Percentiles rank a stretch among this genome's conserved stretches.
phyloP scores from a whole-genome alignment of 225 moss, liverwort and hornwort genomes.

The Marchantia paleacea region DNA sequence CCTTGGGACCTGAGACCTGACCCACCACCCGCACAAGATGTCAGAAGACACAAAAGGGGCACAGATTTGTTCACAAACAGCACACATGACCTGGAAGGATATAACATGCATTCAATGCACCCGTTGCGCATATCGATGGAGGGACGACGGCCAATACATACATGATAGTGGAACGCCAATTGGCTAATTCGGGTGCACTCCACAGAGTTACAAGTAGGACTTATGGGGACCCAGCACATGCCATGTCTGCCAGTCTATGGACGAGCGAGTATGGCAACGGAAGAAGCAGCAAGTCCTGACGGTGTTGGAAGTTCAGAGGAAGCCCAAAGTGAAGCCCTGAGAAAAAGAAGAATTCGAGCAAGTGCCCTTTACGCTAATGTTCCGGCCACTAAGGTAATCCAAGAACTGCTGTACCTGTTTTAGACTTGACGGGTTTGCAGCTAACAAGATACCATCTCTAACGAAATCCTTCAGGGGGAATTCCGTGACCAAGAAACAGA shows the following conservation, averaged over 20 bases:
- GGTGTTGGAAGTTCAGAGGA: background rate
- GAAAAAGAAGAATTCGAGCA: constrained; percentile 36
- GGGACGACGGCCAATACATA: background rate
- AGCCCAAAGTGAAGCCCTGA: background rate
- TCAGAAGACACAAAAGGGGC: too few species aligned
- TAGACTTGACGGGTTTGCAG: background rate
- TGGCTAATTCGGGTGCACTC: background rate
- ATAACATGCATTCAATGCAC: background rate
- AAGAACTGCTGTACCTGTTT: background rate
- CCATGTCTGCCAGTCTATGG: too few species aligned
- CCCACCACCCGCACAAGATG: too few species aligned
- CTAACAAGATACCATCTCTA: background rate
- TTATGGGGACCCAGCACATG: background rate
- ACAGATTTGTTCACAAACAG: background rate
- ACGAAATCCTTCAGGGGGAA: background rate
- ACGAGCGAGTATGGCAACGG: background rate
- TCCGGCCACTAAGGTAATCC: constrained; percentile 33
- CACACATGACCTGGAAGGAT: background rate
- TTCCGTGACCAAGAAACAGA: too few species aligned
- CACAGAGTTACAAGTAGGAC: background rate
- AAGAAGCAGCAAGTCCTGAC: background rate
- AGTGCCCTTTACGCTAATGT: constrained; percentile 58
- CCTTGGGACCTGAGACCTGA: too few species aligned
- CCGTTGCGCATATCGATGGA: background rate
- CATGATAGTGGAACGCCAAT: background rate